These are phyloP conservation scores for Plantago lanceolata DNA, from an alignment of 305 asterid species.

Conservation along the genomic window DNA sequence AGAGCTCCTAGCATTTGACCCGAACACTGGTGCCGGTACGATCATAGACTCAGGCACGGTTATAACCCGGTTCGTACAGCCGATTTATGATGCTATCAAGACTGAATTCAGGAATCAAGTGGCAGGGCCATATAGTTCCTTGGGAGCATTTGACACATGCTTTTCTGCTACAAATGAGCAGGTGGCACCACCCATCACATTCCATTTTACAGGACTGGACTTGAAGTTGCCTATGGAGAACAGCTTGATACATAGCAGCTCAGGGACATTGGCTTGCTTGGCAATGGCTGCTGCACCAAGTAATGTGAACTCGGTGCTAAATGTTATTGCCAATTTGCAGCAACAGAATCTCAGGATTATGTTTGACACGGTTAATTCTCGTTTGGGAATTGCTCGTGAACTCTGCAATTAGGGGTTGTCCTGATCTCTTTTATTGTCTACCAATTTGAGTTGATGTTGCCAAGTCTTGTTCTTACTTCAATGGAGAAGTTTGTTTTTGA, in stretches of 20 bases:
- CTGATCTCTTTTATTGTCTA: conserved; percentile 3
- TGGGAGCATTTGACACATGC: conserved; percentile 92
- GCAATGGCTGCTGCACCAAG: conserved; percentile 86
- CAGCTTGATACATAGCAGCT: conserved; percentile 79
- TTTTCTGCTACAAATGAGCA: conserved; percentile 59
- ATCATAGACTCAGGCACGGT: conserved; percentile 90
- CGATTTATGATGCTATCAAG: conserved; percentile 53
- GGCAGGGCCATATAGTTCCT: conserved; percentile 56
- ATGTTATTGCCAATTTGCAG: conserved; percentile 88
- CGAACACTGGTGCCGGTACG: conserved; percentile 75
- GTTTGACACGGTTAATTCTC: conserved; percentile 72
- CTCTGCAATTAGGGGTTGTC: conserved; percentile 54
- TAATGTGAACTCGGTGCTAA: conserved; percentile 70
- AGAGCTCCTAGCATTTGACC: conserved; percentile 61
- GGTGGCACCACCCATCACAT: conserved; percentile 48
- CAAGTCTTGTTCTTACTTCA: conserved; percentile 3
- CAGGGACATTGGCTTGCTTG: conserved; percentile 75
- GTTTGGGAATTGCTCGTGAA: conserved; percentile 77
- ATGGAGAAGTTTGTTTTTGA: background rate
- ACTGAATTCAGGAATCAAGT: conserved; percentile 69
- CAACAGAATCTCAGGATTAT: conserved; percentile 85
- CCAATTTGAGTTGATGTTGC: background rate
- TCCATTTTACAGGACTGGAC: conserved; percentile 66
- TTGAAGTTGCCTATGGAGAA: conserved; percentile 80
- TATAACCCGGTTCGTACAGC: conserved; percentile 70